Conservation (phyloP, 2,329 filamentous ascomycete species). For the Pseudocercospora ulei region DNA sequence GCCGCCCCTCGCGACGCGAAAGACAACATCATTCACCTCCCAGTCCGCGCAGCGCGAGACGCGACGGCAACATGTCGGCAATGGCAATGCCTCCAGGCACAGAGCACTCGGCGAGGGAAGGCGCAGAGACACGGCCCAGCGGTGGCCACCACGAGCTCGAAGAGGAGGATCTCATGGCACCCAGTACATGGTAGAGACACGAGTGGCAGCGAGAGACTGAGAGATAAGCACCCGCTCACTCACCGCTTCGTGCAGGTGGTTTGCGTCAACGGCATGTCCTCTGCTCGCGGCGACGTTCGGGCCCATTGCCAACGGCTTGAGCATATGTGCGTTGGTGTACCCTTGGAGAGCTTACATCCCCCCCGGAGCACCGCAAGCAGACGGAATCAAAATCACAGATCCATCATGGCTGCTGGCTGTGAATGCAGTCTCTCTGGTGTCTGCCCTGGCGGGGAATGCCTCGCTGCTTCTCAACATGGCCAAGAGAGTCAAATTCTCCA, state of each 20-base stretch:
- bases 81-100: too few species aligned
- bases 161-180: constrained; percentile 38
- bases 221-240: neutral
- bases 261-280: constrained; percentile 51
- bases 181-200: constrained; percentile 37
- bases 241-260: constrained; percentile 40
- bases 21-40: too few species aligned
- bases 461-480: constrained; percentile 53
- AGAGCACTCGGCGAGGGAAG: constrained; percentile 33
- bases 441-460: constrained; percentile 48
- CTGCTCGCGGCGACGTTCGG: constrained; percentile 44
- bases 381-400: constrained; percentile 43
- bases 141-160: constrained; percentile 34
- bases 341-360: constrained; percentile 49
- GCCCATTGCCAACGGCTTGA: constrained; percentile 36
- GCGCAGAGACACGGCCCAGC: constrained; percentile 33
- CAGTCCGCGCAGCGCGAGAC: too few species aligned
- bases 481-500: constrained; percentile 44
- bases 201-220: neutral
- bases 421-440: constrained; percentile 48
- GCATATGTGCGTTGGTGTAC: constrained; percentile 45
- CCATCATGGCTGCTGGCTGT: constrained; percentile 46
- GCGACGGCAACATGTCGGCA: too few species aligned
- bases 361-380: constrained; percentile 36
- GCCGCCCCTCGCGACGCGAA: too few species aligned